Conservation (phyloP, 2,329 filamentous ascomycete species). For the Paraphaeosphaeria sporulosa region DNA sequence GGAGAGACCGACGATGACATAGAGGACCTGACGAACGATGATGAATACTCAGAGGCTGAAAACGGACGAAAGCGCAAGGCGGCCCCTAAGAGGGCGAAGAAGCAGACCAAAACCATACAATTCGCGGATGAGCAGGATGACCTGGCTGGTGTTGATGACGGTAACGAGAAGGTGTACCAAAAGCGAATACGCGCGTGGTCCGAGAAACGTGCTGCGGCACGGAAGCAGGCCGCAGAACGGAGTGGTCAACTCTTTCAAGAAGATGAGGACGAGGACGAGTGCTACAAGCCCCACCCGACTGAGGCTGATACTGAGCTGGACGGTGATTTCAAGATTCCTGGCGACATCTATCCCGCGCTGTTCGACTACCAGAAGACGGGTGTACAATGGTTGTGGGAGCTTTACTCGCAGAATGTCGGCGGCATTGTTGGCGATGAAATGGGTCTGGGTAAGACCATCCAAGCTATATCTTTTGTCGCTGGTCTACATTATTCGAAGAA, state of each 20-base stretch:
- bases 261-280: constrained; percentile 66
- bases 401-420: constrained; percentile 87
- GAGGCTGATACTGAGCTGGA: constrained; percentile 78
- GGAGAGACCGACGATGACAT: constrained; percentile 49
- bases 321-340: constrained; percentile 80
- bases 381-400: constrained; percentile 93
- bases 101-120: constrained; percentile 27
- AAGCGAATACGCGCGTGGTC: constrained; percentile 79
- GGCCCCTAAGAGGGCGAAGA: constrained; percentile 35
- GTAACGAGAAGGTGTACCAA: constrained; percentile 83
- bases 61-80: constrained; percentile 51
- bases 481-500: constrained; percentile 91
- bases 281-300: constrained; percentile 86
- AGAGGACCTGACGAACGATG: constrained; percentile 46
- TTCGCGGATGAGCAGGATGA: constrained; percentile 56
- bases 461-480: constrained; percentile 82
- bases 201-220: constrained; percentile 66
- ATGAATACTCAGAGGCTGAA: constrained; percentile 49
- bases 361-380: constrained; percentile 98
- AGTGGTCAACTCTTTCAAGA: constrained; percentile 30
- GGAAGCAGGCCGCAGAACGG: constrained; percentile 55
- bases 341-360: constrained; percentile 89
- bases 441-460: constrained; percentile 95
- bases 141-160: constrained; percentile 79
- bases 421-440: constrained; percentile 98